Evolutionary conservation across 2,329 filamentous ascomycete species (phyloP).

Genomic region (Claviceps humidiphila): DNA sequence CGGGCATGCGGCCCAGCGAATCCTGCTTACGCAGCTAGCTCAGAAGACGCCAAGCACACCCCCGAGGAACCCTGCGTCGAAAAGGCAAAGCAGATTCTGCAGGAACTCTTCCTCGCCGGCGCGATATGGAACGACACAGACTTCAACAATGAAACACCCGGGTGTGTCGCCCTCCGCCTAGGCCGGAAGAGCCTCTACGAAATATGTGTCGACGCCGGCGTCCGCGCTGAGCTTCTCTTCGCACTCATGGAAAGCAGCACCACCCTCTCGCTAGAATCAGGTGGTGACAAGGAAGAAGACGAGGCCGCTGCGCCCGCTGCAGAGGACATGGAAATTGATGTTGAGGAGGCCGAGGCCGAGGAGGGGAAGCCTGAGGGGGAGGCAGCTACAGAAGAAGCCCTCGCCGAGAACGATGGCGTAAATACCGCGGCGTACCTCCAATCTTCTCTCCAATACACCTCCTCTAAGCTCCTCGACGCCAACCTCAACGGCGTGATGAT

Average conservation of each 20-base stretch:
- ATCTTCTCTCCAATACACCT: constrained; percentile 50
- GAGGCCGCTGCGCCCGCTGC: constrained; percentile 14
- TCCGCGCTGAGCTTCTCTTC: constrained; percentile 78
- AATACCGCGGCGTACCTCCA: constrained; percentile 40
- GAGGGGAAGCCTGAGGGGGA: too few species aligned
- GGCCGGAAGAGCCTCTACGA: constrained; percentile 62
- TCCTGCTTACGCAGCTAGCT: constrained; percentile 11
- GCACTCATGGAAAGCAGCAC: constrained; percentile 74
- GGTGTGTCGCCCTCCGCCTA: constrained; percentile 65
- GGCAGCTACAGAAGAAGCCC: too few species aligned
- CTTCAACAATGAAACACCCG: constrained; percentile 74
- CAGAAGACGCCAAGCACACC: constrained; percentile 22
- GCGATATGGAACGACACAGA: constrained; percentile 98
- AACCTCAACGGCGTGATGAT: constrained; percentile 84
- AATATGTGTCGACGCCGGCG: constrained; percentile 76
- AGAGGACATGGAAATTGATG: constrained; percentile 8
- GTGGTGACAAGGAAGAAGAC: constrained; percentile 12
- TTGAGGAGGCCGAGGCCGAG: too few species aligned
- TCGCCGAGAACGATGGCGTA: too few species aligned
- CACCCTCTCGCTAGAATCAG: constrained; percentile 46
- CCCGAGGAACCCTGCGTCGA: constrained; percentile 34
- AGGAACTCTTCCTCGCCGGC: constrained; percentile 69
- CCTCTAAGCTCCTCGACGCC: constrained; percentile 57
- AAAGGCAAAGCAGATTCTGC: constrained; percentile 53
- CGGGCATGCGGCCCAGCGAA: constrained; percentile 48